These are phyloP conservation scores for Saprolegnia diclina DNA, from an alignment of 352 stramenopile species.

Conservation along the genomic window DNA sequence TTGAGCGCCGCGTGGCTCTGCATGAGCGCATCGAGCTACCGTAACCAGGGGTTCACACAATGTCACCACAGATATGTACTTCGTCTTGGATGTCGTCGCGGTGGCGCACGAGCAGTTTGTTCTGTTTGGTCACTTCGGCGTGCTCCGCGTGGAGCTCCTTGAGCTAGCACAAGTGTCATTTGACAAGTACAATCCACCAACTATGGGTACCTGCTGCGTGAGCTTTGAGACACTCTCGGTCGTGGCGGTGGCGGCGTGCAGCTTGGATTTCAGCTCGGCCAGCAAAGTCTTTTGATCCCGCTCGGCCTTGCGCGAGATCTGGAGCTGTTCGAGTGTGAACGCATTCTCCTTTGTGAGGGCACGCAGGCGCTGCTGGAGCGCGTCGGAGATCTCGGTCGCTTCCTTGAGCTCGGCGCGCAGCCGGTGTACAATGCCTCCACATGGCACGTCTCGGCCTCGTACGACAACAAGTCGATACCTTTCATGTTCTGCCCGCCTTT, in stretches of 20 bases:
- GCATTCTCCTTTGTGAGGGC: conserved; percentile 69
- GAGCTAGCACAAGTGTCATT: too few species aligned
- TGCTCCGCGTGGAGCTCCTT: conserved; percentile 67
- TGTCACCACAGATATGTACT: neutral
- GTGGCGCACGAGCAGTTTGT: too few species aligned
- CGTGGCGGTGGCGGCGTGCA: conserved; percentile 55
- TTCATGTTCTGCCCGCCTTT: conserved; percentile 70
- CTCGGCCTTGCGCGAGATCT: conserved; percentile 61
- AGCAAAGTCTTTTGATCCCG: conserved; percentile 66
- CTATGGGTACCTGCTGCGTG: conserved; percentile 29
- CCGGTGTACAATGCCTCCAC: conserved; percentile 46
- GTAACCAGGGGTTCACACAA: neutral
- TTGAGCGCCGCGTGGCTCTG: neutral
- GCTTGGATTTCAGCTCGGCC: conserved; percentile 54
- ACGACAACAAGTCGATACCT: neutral
- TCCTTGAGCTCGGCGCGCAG: conserved; percentile 62
- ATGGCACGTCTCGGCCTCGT: too few species aligned
- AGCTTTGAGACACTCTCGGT: conserved; percentile 64
- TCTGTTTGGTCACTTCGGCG: conserved; percentile 34
- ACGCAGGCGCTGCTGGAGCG: conserved; percentile 69
- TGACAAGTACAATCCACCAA: too few species aligned
- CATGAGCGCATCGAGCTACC: neutral
- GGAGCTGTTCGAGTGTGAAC: conserved; percentile 70
- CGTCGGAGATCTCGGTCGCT: conserved; percentile 64
- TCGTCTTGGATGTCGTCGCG: conserved; percentile 14